A percentile compares a stretch with the other conserved stretches of the same genome.
Evolutionary conservation across 1,139 yeast species (phyloP).

Genomic region (Debaryomyces sp.): DNA sequence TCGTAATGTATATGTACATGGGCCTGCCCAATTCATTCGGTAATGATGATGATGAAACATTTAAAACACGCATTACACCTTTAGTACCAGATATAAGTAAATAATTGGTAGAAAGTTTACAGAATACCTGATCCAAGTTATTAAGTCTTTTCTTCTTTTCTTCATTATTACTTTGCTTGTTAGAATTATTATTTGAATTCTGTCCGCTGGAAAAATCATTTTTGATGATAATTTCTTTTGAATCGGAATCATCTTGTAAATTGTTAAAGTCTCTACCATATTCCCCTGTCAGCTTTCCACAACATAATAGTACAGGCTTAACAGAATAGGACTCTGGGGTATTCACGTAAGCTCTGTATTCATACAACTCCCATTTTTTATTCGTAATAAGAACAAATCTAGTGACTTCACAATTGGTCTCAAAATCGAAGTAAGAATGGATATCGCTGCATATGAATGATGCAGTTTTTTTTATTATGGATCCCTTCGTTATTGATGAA

Average conservation of each 20-base stretch:
- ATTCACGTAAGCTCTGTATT: slow-evolving; percentile 31
- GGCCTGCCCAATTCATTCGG: slow-evolving; percentile 55
- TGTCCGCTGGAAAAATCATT: slow-evolving; percentile 36
- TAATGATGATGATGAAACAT: slow-evolving; percentile 40
- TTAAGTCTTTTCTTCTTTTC: slow-evolving; percentile 33
- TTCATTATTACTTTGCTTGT: slow-evolving; percentile 13
- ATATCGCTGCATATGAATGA: slow-evolving; percentile 62
- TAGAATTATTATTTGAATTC: slow-evolving; percentile 13
- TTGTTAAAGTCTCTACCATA: slow-evolving; percentile 53
- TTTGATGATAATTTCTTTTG: slow-evolving; percentile 30
- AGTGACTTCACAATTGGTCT: slow-evolving; percentile 50
- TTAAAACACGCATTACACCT: slow-evolving; percentile 70
- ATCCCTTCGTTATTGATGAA: slow-evolving; percentile 35
- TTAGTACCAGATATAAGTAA: slow-evolving; percentile 74
- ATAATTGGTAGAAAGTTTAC: slow-evolving; percentile 62
- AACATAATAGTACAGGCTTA: slow-evolving; percentile 61
- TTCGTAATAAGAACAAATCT: slow-evolving; percentile 67
- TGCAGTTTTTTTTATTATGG: slow-evolving; percentile 43
- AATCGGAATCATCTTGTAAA: slow-evolving; percentile 24
- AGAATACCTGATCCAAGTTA: slow-evolving; percentile 67
- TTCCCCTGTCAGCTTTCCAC: slow-evolving; percentile 72
- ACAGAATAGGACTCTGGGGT: slow-evolving; percentile 18
- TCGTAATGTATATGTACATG: slow-evolving; percentile 68
- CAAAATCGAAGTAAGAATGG: slow-evolving; percentile 41
- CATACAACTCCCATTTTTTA: slow-evolving; percentile 72